Conservation (phyloP, 2,329 filamentous ascomycete genomes). For the Pseudogymnoascus sp. region DNA sequence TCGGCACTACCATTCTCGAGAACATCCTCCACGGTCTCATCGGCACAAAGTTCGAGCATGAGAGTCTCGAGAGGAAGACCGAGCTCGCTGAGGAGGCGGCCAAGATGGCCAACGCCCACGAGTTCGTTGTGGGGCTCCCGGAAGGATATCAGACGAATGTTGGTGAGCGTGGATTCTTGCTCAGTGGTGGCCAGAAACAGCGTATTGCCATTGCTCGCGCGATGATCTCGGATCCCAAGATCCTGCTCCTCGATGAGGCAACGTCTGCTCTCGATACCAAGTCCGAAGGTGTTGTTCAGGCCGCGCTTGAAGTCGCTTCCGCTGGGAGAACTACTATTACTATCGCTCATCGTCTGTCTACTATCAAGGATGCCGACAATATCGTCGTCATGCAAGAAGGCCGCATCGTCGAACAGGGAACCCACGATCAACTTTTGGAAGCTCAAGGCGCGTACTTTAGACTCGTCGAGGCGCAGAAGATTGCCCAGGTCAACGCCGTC, state of each 20-base stretch:
- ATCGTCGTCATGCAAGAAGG: constrained; percentile 89
- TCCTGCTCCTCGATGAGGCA: constrained; percentile 88
- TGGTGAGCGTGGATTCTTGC: constrained; percentile 85
- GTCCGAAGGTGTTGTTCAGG: constrained; percentile 89
- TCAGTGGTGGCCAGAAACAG: constrained; percentile 94
- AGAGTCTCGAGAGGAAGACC: constrained; percentile 56
- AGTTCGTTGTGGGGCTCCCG: constrained; percentile 74
- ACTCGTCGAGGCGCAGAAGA: constrained; percentile 81
- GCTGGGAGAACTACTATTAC: constrained; percentile 87
- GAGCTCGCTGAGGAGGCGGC: constrained; percentile 72
- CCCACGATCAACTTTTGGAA: constrained; percentile 69
- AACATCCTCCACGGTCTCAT: constrained; percentile 90
- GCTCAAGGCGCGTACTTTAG: constrained; percentile 66
- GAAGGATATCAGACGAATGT: constrained; percentile 90
- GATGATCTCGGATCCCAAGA: constrained; percentile 82
- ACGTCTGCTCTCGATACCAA: constrained; percentile 91
- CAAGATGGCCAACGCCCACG: constrained; percentile 86
- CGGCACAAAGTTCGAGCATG: constrained; percentile 66
- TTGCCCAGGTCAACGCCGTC: constrained; percentile 50
- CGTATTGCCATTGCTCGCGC: constrained; percentile 90
- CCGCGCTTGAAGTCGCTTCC: constrained; percentile 77
- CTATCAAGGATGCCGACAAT: constrained; percentile 88
- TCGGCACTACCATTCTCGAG: constrained; percentile 77
- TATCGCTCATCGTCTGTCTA: constrained; percentile 90
- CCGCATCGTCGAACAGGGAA: constrained; percentile 85